phyloP scores from a whole-genome alignment of 2,329 filamentous ascomycete species.

The Teratosphaeria zuluensis region DNA sequence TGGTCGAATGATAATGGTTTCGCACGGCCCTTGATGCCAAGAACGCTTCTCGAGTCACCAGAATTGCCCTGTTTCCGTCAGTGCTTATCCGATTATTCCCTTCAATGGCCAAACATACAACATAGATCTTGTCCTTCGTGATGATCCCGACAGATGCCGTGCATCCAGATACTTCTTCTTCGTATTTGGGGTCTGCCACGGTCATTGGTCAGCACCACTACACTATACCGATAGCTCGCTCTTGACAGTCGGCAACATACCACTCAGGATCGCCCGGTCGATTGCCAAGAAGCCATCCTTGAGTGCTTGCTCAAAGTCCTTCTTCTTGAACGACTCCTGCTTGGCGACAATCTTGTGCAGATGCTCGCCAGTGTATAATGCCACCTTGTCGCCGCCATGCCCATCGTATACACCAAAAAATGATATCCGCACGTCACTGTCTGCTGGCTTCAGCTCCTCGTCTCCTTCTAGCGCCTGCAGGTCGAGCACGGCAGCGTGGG shows the following conservation, averaged over 20 bases:
- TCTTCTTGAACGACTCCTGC: constrained; percentile 85
- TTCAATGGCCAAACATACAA: constrained; percentile 53
- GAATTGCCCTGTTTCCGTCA: constrained; percentile 67
- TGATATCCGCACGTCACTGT: constrained; percentile 64
- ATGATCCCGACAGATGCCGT: constrained; percentile 88
- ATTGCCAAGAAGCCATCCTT: constrained; percentile 97
- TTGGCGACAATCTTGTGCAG: constrained; percentile 91
- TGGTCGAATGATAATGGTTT: constrained; percentile 99
- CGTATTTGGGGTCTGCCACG: constrained; percentile 77
- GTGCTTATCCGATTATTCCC: neutral
- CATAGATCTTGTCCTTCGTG: constrained; percentile 83
- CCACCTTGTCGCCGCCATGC: constrained; percentile 94
- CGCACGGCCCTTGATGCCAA: constrained; percentile 92
- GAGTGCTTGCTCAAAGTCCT: constrained; percentile 87
- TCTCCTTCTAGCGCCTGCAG: constrained; percentile 55
- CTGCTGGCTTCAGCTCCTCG: constrained; percentile 45
- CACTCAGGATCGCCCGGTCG: constrained; percentile 88
- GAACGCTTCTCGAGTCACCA: constrained; percentile 86
- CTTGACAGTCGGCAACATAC: constrained; percentile 44
- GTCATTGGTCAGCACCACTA: constrained; percentile 13
- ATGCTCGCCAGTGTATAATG: constrained; percentile 82
- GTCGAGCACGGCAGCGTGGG: constrained; percentile 83
- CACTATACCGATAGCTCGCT: neutral
- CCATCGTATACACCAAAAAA: constrained; percentile 99
- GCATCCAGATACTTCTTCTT: constrained; percentile 96